A percentile compares a stretch with the other conserved stretches of the same genome.
Evolutionary conservation across 108 stramenopile species (phyloP).

Genomic region (Fragilariopsis cylindrus): DNA sequence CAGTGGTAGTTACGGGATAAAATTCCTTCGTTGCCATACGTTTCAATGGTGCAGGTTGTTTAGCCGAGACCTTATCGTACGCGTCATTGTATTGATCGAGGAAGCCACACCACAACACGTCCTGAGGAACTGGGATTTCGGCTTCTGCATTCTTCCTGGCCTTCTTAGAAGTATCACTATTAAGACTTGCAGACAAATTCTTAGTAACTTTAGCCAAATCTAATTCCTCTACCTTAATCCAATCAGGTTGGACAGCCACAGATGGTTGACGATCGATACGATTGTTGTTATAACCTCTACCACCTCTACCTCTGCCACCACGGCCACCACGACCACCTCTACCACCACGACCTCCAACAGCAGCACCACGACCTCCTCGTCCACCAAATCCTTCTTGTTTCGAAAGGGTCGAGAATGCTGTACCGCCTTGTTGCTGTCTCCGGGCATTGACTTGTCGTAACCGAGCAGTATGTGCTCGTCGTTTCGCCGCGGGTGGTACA

Average conservation of each 20-base stretch:
- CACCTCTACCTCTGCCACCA: slow-evolving; percentile 45
- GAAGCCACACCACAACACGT: slow-evolving; percentile 93
- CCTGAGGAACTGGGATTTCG: slow-evolving; percentile 58
- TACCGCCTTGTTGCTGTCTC: slow-evolving; percentile 46
- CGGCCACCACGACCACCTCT: slow-evolving; percentile 44
- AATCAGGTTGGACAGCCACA: slow-evolving; percentile 86
- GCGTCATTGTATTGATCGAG: slow-evolving; percentile 92
- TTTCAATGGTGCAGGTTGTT: slow-evolving; percentile 68
- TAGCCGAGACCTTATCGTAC: slow-evolving; percentile 89
- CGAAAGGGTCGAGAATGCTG: slow-evolving; percentile 10
- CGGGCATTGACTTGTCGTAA: slow-evolving; percentile 77
- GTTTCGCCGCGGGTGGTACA: slow-evolving; percentile 59
- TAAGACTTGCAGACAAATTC: slow-evolving; percentile 30
- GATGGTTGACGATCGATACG: slow-evolving; percentile 76
- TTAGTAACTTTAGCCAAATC: slow-evolving; percentile 93
- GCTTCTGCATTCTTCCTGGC: slow-evolving; percentile 59
- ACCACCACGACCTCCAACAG: slow-evolving; percentile 52
- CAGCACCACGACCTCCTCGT: slow-evolving; percentile 24
- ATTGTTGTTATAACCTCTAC: slow-evolving; percentile 33
- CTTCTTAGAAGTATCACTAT: slow-evolving; percentile 84
- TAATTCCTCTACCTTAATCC: slow-evolving; percentile 92
- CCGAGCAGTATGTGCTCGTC: slow-evolving; percentile 57
- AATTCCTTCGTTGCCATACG: slow-evolving; percentile 87
- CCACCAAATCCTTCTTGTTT: slow-evolving; percentile 42
- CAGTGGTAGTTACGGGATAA: slow-evolving; percentile 95